These are phyloP conservation scores for Clonostachys rosea DNA, from an alignment of 2,329 filamentous ascomycete species.

Conservation along the genomic window DNA sequence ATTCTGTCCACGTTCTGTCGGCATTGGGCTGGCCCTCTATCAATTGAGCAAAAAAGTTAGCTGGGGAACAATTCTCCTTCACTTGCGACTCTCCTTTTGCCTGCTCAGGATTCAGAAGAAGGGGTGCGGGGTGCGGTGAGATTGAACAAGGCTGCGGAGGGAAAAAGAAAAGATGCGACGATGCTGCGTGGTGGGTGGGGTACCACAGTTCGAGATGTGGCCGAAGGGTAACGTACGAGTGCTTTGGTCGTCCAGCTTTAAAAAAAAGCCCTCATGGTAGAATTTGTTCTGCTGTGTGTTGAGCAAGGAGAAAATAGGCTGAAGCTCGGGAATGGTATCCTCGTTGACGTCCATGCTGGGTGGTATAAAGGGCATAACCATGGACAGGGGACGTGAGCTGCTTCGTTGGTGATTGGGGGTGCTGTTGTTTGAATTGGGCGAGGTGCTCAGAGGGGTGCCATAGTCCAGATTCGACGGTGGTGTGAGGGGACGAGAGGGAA, in stretches of 20 bases:
- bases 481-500: slow-evolving; percentile 23
- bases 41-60: background rate
- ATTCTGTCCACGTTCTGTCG: slow-evolving; percentile 91
- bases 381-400: slow-evolving; percentile 72
- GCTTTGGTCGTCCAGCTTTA: slow-evolving; percentile 95
- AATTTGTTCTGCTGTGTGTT: slow-evolving; percentile 96
- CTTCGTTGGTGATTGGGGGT: slow-evolving; percentile 37
- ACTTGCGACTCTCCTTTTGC: background rate
- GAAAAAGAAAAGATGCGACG: too few species aligned
- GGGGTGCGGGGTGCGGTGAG: too few species aligned
- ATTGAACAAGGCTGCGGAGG: too few species aligned
- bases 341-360: slow-evolving; percentile 79
- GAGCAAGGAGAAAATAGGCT: slow-evolving; percentile 88
- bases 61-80: background rate
- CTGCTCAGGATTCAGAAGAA: slow-evolving; percentile 5
- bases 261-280: slow-evolving; percentile 96
- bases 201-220: background rate
- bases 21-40: slow-evolving; percentile 80
- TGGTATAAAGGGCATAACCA: slow-evolving; percentile 81
- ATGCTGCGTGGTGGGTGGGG: too few species aligned
- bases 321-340: slow-evolving; percentile 87
- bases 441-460: slow-evolving; percentile 33
- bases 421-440: slow-evolving; percentile 24
- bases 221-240: slow-evolving; percentile 55
- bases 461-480: slow-evolving; percentile 33